These are phyloP conservation scores for Pontederia paniculata DNA, from an alignment of 176 grass and related monocot genomes.

Conservation along the genomic window DNA sequence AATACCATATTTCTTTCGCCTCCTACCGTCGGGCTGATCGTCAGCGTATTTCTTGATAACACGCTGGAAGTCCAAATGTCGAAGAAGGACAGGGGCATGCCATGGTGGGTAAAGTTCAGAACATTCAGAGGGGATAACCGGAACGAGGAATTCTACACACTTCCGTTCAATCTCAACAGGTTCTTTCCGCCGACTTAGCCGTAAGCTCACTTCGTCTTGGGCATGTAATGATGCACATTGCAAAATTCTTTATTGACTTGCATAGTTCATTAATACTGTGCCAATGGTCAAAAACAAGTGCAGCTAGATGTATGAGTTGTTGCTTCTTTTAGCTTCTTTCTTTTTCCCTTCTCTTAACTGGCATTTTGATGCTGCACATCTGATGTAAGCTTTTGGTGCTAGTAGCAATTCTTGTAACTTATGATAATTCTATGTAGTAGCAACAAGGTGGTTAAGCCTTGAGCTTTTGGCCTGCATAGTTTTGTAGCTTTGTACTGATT, in stretches of 20 bases:
- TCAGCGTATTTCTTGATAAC: conserved; percentile 76
- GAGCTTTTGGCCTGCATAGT: too few relatives aligned
- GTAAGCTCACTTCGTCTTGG: conserved; percentile 9
- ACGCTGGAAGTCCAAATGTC: conserved; percentile 63
- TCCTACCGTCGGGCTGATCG: conserved; percentile 56
- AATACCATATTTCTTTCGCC: conserved; percentile 45
- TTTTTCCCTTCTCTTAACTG: too few relatives aligned
- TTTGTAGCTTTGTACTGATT: too few relatives aligned
- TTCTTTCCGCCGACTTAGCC: conserved; percentile 50
- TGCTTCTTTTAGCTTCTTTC: too few relatives aligned
- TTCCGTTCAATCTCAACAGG: conserved; percentile 90
- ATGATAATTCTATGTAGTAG: too few relatives aligned
- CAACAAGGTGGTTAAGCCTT: too few relatives aligned
- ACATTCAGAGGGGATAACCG: conserved; percentile 76
- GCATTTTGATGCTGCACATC: too few relatives aligned
- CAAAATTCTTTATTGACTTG: background rate
- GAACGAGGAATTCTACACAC: conserved; percentile 81
- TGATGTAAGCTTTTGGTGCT: too few relatives aligned
- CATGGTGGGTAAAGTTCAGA: conserved; percentile 79
- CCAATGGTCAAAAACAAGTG: too few relatives aligned
- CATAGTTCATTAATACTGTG: background rate
- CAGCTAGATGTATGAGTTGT: too few relatives aligned
- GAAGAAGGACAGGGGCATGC: conserved; percentile 67
- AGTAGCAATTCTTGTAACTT: too few relatives aligned
- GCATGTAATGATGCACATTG: background rate